These are phyloP conservation scores for Didymella pinodella DNA, from an alignment of 2,329 filamentous ascomycete genomes.

Conservation along the genomic window DNA sequence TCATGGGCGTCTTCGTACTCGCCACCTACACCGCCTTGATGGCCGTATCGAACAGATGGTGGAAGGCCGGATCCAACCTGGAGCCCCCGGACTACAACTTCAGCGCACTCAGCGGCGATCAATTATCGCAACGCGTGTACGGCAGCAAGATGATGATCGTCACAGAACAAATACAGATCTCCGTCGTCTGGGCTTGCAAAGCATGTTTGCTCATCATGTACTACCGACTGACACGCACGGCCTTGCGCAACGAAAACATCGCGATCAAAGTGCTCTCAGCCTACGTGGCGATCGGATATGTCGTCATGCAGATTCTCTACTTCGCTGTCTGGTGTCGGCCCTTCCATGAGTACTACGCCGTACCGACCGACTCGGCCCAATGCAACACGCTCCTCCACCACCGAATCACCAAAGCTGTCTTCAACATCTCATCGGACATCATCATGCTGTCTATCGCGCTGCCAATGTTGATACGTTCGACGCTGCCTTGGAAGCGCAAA, in stretches of 20 bases:
- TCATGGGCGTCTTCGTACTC: conserved; percentile 62
- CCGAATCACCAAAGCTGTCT: conserved; percentile 51
- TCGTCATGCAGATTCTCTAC: conserved; percentile 59
- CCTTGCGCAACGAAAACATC: conserved; percentile 37
- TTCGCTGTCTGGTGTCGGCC: conserved; percentile 64
- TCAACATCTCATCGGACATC: conserved; percentile 58
- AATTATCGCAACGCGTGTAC: conserved; percentile 43
- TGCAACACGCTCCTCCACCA: conserved; percentile 47
- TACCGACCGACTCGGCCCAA: conserved; percentile 53
- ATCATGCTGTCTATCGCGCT: conserved; percentile 56
- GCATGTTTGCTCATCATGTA: conserved; percentile 64
- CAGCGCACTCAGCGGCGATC: conserved; percentile 47
- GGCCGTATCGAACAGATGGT: conserved; percentile 56
- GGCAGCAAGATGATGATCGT: conserved; percentile 60
- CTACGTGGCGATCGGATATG: conserved; percentile 59
- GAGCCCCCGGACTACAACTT: conserved; percentile 58
- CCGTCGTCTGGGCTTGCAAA: conserved; percentile 62
- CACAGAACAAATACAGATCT: conserved; percentile 62
- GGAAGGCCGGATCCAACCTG: conserved; percentile 53
- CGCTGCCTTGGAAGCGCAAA: conserved; percentile 59
- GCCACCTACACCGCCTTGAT: conserved; percentile 60
- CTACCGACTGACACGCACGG: conserved; percentile 56
- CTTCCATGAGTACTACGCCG: conserved; percentile 61
- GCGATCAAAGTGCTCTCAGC: conserved; percentile 55
- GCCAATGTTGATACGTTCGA: conserved; percentile 55